Evolutionary conservation across 2,329 filamentous ascomycete species (phyloP).

Genomic region (Exophiala sideris): DNA sequence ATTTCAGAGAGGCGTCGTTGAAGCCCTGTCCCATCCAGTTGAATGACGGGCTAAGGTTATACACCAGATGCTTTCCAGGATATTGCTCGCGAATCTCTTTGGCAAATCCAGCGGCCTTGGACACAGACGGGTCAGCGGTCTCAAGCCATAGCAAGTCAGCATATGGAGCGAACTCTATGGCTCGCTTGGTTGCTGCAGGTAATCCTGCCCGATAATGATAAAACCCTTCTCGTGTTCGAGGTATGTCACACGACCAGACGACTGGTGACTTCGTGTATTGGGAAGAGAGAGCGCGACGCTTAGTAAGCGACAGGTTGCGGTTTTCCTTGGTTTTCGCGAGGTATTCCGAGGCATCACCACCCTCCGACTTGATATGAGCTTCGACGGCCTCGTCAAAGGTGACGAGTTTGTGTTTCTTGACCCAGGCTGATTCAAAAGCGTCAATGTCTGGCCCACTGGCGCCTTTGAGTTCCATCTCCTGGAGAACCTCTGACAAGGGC

Average conservation of each 20-base stretch:
- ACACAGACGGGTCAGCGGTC: slow-evolving; percentile 82
- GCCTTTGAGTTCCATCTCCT: slow-evolving; percentile 81
- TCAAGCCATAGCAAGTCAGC: slow-evolving; percentile 97
- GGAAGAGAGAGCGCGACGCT: slow-evolving; percentile 69
- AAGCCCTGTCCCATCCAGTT: slow-evolving; percentile 99
- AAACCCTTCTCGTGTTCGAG: slow-evolving; percentile 87
- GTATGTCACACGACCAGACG: slow-evolving; percentile 85
- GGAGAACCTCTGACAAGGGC: slow-evolving; percentile 81
- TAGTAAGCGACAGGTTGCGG: slow-evolving; percentile 72
- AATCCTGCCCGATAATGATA: slow-evolving; percentile 74
- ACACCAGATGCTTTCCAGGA: slow-evolving; percentile 86
- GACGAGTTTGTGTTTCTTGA: slow-evolving; percentile 77
- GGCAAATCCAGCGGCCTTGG: slow-evolving; percentile 71
- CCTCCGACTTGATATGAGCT: slow-evolving; percentile 66
- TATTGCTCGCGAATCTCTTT: slow-evolving; percentile 66
- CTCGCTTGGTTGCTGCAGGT: slow-evolving; percentile 84
- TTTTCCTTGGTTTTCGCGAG: slow-evolving; percentile 59
- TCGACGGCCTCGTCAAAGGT: slow-evolving; percentile 90
- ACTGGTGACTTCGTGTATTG: slow-evolving; percentile 65
- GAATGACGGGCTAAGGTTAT: slow-evolving; percentile 94
- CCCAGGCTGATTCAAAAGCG: slow-evolving; percentile 80
- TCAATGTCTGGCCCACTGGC: slow-evolving; percentile 79
- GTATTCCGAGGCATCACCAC: slow-evolving; percentile 65
- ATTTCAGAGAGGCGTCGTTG: slow-evolving; percentile 73
- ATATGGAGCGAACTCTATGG: slow-evolving; percentile 84